These are phyloP conservation scores for Chloromonas sp. DNA, from an alignment of 163 green algal genomes.

Conservation along the genomic window DNA sequence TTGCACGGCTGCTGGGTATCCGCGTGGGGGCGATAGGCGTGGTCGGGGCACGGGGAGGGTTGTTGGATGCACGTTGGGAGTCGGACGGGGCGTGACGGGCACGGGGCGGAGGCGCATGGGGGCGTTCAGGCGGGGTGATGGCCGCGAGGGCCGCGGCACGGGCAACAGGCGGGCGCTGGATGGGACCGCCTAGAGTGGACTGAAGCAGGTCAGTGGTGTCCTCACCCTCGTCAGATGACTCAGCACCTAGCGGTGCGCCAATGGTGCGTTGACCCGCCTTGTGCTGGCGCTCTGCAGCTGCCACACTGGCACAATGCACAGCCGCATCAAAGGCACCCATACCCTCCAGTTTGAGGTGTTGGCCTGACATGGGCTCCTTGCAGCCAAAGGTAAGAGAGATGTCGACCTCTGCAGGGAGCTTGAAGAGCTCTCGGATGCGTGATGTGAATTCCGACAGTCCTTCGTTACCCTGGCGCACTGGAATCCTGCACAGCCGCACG, in stretches of 20 bases:
- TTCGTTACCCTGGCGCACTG: slow-evolving; percentile 47
- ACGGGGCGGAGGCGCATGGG: too few relatives aligned
- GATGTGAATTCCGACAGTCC: slow-evolving; percentile 51
- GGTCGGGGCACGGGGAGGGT: too few relatives aligned
- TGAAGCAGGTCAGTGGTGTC: slow-evolving; percentile 4
- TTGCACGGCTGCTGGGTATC: too few relatives aligned
- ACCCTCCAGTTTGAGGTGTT: slow-evolving; percentile 62
- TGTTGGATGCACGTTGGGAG: too few relatives aligned
- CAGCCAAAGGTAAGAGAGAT: slow-evolving; percentile 61
- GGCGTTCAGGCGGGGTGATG: too few relatives aligned
- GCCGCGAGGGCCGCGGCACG: too few relatives aligned
- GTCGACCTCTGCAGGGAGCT: slow-evolving; percentile 55
- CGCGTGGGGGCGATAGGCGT: too few relatives aligned
- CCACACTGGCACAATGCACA: slow-evolving; percentile 58
- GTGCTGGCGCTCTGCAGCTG: slow-evolving; percentile 52
- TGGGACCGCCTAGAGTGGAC: not conserved
- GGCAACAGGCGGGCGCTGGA: not conserved
- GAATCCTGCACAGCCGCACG: slow-evolving; percentile 30
- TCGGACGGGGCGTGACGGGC: too few relatives aligned
- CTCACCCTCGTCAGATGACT: not conserved
- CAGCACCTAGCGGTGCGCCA: not conserved
- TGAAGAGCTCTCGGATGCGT: slow-evolving; percentile 38
- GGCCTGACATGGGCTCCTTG: slow-evolving; percentile 53
- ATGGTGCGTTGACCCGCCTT: slow-evolving; percentile 14
- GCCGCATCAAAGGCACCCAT: slow-evolving; percentile 59